Conservation (phyloP, 2,329 filamentous ascomycete genomes). For the Gnomoniopsis sp. region DNA sequence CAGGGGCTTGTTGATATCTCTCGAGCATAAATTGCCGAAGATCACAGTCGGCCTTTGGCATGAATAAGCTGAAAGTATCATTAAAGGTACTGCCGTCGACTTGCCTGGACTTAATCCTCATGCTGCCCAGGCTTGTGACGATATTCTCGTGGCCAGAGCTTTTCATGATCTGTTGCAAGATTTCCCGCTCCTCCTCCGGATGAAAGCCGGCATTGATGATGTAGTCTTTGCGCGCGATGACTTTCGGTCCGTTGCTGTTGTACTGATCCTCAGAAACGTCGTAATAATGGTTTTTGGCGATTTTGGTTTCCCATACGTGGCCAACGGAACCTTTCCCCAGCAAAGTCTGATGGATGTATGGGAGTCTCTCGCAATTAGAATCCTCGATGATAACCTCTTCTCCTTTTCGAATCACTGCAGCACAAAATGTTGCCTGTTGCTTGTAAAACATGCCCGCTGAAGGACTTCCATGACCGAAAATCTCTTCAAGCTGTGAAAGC, state of each 20-base stretch:
- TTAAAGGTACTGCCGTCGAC: too few relatives aligned
- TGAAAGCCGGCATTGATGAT: slow-evolving; percentile 22
- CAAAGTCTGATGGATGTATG: slow-evolving; percentile 31
- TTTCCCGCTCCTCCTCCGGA: slow-evolving; percentile 27
- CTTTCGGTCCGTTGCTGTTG: slow-evolving; percentile 21
- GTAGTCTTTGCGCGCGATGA: slow-evolving; percentile 36
- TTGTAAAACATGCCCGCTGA: slow-evolving; percentile 27
- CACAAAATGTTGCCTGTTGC: slow-evolving; percentile 31
- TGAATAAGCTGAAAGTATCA: slow-evolving; percentile 36
- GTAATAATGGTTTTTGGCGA: slow-evolving; percentile 33
- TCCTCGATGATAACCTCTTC: slow-evolving; percentile 26
- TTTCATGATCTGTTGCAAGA: slow-evolving; percentile 32
- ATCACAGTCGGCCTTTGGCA: slow-evolving; percentile 35
- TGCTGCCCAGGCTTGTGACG: slow-evolving; percentile 32
- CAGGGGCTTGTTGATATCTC: slow-evolving; percentile 17
- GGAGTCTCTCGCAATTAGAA: slow-evolving; percentile 24
- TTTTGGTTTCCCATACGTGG: slow-evolving; percentile 26
- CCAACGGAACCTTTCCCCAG: slow-evolving; percentile 31
- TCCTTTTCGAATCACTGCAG: slow-evolving; percentile 27
- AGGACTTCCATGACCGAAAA: slow-evolving; percentile 21
- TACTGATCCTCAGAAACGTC: slow-evolving; percentile 15
- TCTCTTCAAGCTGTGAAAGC: slow-evolving; percentile 18
- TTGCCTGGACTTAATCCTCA: slow-evolving; percentile 28
- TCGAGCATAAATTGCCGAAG: slow-evolving; percentile 34
- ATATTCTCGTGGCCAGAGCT: slow-evolving; percentile 31